Base-by-base conservation (phyloP, 2,329 filamentous ascomycete species). In the Madurella fahalii region DNA sequence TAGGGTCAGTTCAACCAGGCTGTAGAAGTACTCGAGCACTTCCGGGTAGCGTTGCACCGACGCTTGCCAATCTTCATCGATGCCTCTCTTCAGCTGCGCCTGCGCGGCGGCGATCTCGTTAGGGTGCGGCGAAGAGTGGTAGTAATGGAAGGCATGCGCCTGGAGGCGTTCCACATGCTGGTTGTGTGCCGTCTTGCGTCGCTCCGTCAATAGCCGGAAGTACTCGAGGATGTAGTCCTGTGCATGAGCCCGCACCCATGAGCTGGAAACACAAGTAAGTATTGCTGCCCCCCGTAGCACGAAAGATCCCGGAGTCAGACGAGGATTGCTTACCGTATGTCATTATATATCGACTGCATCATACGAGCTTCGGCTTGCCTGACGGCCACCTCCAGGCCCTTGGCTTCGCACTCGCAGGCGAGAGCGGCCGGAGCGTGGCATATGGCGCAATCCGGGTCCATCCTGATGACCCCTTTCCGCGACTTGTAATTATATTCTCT, bases 11-110 rank as follows among this genome's bases (percentile, higher is more conserved):
- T 85, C 81, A 37, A 91, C 85, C 39, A 91, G 74, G 56, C 82
- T 77, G 70, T 86, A 92, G 67, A 87, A 92, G 70, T 92, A 90
- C 69, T 90, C 85, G 52, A 93, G 75, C n/a, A 92, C 84, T 67
- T 91, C 86, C 4, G 88, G 89, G 63, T 92, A 93, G 52, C 84
- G 80, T 63, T 89, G 81, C 40, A 91, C 87, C 46, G 84, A 86
- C 31, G 81, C 77, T 64, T 85, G 81, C 88, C 88, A 93, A 72
- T 91, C 88, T 58, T 88, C 84, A 64, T 91, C 87, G 64, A 91
- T 87, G 57, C 86, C 87, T 47, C 82, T 79, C 71, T 90, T 89
- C 57, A 90, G 76, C 47, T 79, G 77, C 15, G 77, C 77, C 64
- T 90, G 81, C 20, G 86, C 87, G 53, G 81, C 78, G 40, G 78